A percentile compares a stretch with the other conserved stretches of the same genome.
phyloP scores from a whole-genome alignment of 495 filamentous ascomycete species.

The Massariosphaeria phaeospora region DNA sequence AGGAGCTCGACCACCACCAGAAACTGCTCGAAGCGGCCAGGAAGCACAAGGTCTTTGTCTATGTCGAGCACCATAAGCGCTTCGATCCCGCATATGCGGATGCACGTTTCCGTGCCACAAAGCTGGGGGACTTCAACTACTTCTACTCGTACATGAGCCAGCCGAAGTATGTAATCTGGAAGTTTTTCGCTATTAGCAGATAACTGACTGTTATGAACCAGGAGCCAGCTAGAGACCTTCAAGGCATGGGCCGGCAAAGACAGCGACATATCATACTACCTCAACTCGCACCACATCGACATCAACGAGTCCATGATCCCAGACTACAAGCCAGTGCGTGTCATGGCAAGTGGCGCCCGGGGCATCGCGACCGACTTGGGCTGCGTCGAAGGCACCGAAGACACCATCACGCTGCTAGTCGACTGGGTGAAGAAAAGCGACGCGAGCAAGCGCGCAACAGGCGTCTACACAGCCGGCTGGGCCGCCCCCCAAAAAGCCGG shows the following conservation, averaged over 20 bases:
- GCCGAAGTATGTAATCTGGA: constrained; percentile 56
- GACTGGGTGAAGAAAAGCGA: constrained; percentile 75
- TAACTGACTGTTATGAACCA: background rate
- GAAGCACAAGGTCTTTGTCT: constrained; percentile 80
- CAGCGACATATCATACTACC: constrained; percentile 89
- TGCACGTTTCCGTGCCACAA: constrained; percentile 65
- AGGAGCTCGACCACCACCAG: constrained; percentile 73
- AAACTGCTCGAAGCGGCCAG: constrained; percentile 64
- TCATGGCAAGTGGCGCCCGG: constrained; percentile 69
- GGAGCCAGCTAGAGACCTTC: constrained; percentile 80
- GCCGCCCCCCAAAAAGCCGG: constrained; percentile 87
- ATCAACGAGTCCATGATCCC: constrained; percentile 86
- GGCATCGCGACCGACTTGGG: constrained; percentile 70
- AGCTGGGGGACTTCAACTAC: constrained; percentile 90
- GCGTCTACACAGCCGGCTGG: constrained; percentile 93
- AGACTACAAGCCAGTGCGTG: constrained; percentile 69
- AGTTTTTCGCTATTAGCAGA: background rate
- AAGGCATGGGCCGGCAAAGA: constrained; percentile 91
- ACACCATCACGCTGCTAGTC: constrained; percentile 86
- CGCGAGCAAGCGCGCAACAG: constrained; percentile 65
- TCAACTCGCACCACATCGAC: constrained; percentile 91
- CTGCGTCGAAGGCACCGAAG: constrained; percentile 75
- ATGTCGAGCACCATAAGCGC: constrained; percentile 94
- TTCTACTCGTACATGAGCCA: constrained; percentile 97
- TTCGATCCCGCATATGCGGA: constrained; percentile 91